Base-by-base conservation (phyloP, 768 basidiomycete genomes). In the Tulasnella sp. region DNA sequence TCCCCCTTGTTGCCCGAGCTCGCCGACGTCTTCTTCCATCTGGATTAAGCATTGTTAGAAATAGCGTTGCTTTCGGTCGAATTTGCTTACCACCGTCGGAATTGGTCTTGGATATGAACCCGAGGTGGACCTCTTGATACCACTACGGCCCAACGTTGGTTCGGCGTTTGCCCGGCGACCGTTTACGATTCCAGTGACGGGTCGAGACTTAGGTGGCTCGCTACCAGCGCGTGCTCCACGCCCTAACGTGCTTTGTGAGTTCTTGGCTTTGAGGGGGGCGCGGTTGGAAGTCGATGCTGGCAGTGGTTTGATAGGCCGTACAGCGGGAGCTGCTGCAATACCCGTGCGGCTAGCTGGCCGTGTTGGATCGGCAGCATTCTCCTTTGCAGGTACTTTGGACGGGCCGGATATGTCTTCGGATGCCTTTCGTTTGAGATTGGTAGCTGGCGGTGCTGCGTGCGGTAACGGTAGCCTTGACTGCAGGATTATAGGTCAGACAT, bases 161-260 rank as follows among this genome's bases (percentile, higher is more conserved):
- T 77, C 72, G n/a, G 52, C 52, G 14, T 45, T 71, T 19, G 75
- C 77, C 64, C 77, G 76, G 37, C 72, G 67, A 39, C 77, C 77
- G 40, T 71, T 77, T 7, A 78, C 54, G 45, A 78, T 78, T 12
- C 77, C 77, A 19, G 67, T 67, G 29, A 76, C 36, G 12, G 67
- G 39, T 39, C 70, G 69, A 34, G 54, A 45, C 68, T 78, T 78
- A 6, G 77, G 75, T 37, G 77, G 77, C 36, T 49, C 77, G 76
- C 77, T 78, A 25, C 49, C 71, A 8, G 77, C 71, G 14, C 77
- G 67, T 25, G 37, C 37, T 40, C 42, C 75, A 38, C 69, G 75
- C 7, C 38, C 34, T 11, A 54, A 29, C 25, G 52, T 70, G 39
- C 40, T 76, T 36, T 68, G 64, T 15, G 39, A 49, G 52, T 68